phyloP scores from a whole-genome alignment of 1,139 yeast species.

The Sugiyamaella castrensis region DNA sequence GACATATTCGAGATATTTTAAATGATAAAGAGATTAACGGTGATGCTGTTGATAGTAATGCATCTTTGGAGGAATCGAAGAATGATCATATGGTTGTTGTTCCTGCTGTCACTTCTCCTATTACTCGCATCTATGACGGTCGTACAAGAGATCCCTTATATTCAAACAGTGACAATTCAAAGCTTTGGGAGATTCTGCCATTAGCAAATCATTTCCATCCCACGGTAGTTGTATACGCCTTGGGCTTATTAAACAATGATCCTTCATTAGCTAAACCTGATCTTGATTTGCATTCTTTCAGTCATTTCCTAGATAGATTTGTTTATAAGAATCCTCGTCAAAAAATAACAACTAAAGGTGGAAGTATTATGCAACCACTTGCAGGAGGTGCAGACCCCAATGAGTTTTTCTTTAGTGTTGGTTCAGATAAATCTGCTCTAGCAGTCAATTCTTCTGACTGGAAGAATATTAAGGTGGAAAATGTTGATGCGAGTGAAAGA shows the following conservation, averaged over 20 bases:
- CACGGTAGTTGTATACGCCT: constrained; percentile 78
- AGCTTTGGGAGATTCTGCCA: constrained; percentile 81
- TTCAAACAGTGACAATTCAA: constrained; percentile 82
- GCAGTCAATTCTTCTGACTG: constrained; percentile 86
- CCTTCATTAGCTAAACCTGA: constrained; percentile 68
- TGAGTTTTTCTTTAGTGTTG: constrained; percentile 42
- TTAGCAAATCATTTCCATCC: constrained; percentile 88
- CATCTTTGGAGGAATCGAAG: constrained; percentile 12
- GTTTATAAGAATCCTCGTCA: constrained; percentile 91
- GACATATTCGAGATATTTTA: constrained; percentile 37
- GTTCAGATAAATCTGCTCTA: not conserved
- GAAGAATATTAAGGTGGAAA: constrained; percentile 61
- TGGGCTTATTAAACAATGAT: constrained; percentile 47
- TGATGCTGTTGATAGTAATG: constrained; percentile 1
- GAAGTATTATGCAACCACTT: constrained; percentile 96
- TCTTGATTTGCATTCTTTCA: constrained; percentile 77
- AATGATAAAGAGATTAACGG: not conserved
- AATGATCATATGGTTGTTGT: constrained; percentile 31
- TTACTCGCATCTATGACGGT: constrained; percentile 62
- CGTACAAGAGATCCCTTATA: constrained; percentile 86
- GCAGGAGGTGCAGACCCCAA: constrained; percentile 73
- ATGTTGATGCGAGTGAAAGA: constrained; percentile 80
- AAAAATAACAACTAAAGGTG: constrained; percentile 67
- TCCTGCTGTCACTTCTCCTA: not conserved
- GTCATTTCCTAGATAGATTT: constrained; percentile 92